These are phyloP conservation scores for Fusarium sacchari DNA, from an alignment of 2,329 filamentous ascomycete species.

Conservation along the genomic window DNA sequence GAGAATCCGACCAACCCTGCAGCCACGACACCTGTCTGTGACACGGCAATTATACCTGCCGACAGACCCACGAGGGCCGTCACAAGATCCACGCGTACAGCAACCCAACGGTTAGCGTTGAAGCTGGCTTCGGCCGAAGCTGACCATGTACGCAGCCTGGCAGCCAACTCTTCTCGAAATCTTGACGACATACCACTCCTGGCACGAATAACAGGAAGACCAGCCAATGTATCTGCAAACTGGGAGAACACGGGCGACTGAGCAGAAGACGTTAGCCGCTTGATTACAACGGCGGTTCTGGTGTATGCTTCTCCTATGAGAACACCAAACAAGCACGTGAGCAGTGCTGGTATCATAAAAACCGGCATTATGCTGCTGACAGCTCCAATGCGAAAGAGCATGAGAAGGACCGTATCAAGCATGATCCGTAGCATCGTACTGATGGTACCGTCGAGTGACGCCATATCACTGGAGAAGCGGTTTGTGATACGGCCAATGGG, in stretches of 20 bases:
- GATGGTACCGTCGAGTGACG: slow-evolving; percentile 62
- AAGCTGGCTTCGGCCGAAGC: slow-evolving; percentile 60
- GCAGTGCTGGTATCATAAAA: slow-evolving; percentile 58
- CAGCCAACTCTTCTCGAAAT: slow-evolving; percentile 61
- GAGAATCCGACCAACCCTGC: slow-evolving; percentile 67
- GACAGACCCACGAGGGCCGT: slow-evolving; percentile 62
- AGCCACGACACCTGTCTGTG: slow-evolving; percentile 56
- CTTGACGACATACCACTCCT: slow-evolving; percentile 58
- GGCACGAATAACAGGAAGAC: slow-evolving; percentile 62
- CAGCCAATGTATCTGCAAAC: slow-evolving; percentile 63
- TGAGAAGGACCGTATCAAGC: slow-evolving; percentile 54
- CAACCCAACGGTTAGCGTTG: slow-evolving; percentile 68
- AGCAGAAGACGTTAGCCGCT: slow-evolving; percentile 56
- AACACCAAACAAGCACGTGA: slow-evolving; percentile 58
- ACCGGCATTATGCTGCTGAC: slow-evolving; percentile 63
- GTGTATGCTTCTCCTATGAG: slow-evolving; percentile 62
- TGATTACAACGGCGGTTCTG: slow-evolving; percentile 58
- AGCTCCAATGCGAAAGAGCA: slow-evolving; percentile 58
- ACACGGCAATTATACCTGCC: slow-evolving; percentile 63
- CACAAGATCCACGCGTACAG: slow-evolving; percentile 63
- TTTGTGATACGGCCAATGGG: slow-evolving; percentile 64
- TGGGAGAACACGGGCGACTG: slow-evolving; percentile 67
- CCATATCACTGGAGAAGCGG: slow-evolving; percentile 66
- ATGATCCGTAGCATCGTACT: slow-evolving; percentile 56
- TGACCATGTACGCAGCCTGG: slow-evolving; percentile 59